Evolutionary conservation across 441 rosid species (phyloP).

Genomic region (Cnidoscolus chayamansa): DNA sequence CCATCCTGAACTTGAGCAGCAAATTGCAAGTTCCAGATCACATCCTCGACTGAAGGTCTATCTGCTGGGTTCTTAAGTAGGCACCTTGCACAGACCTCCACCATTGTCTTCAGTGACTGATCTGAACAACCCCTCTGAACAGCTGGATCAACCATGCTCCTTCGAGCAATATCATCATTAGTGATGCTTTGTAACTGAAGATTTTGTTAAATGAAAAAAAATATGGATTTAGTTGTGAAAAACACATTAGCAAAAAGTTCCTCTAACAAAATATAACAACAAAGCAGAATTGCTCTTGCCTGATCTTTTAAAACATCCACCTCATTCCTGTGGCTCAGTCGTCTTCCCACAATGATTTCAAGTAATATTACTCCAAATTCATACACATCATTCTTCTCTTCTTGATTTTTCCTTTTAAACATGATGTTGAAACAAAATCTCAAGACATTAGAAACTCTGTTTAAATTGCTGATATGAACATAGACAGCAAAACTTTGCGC

Average conservation of each 20-base stretch:
- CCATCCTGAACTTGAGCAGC: constrained; percentile 88
- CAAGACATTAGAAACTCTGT: background rate
- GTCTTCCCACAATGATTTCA: constrained; percentile 73
- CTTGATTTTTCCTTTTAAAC: constrained; percentile 39
- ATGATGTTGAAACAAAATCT: constrained; percentile 3
- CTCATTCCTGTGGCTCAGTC: constrained; percentile 48
- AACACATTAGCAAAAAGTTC: background rate
- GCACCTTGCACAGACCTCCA: constrained; percentile 76
- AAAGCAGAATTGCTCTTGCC: constrained; percentile 34
- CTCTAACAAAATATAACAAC: background rate
- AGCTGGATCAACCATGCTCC: constrained; percentile 61
- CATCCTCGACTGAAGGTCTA: constrained; percentile 84
- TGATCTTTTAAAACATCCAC: constrained; percentile 51
- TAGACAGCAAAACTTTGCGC: background rate
- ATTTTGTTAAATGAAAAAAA: background rate
- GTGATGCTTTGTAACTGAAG: constrained; percentile 56
- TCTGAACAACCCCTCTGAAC: constrained; percentile 56
- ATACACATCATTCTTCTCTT: constrained; percentile 58
- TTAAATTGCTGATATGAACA: background rate
- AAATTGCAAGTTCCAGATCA: constrained; percentile 93
- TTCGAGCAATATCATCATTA: constrained; percentile 47
- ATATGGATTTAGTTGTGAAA: background rate
- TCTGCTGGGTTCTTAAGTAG: constrained; percentile 54
- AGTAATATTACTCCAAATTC: constrained; percentile 86
- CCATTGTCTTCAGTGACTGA: constrained; percentile 74